Percentiles rank a stretch among this genome's conserved stretches.
Conservation (phyloP, 306 rosid species). For the Cucumis cinereus region DNA sequence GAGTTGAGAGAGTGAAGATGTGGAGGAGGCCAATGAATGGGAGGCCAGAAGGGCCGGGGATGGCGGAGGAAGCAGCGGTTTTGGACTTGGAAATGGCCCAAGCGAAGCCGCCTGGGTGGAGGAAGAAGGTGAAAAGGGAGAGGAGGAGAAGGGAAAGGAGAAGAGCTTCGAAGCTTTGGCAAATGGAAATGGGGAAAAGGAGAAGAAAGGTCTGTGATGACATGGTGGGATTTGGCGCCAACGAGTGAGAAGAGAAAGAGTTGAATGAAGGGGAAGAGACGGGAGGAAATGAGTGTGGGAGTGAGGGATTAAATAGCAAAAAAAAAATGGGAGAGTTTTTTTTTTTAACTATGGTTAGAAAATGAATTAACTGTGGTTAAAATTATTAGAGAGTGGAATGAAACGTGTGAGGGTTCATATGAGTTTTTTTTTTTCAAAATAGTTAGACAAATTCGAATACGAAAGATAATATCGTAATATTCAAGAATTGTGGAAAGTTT, state of each 20-base stretch:
- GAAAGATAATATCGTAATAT: too few species aligned
- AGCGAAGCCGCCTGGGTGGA: slow-evolving; percentile 20
- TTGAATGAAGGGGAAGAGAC: not conserved
- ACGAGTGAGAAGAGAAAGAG: not conserved
- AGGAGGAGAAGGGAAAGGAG: not conserved
- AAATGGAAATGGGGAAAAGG: not conserved
- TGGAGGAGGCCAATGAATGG: slow-evolving; percentile 7
- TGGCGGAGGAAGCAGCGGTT: not conserved
- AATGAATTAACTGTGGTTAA: not conserved
- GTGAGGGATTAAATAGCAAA: not conserved
- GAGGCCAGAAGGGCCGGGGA: slow-evolving; percentile 19
- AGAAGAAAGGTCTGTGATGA: not conserved
- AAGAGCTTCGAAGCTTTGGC: not conserved
- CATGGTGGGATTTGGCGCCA: not conserved
- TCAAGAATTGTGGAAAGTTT: too few species aligned
- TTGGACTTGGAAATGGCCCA: slow-evolving; percentile 23
- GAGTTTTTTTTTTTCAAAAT: too few species aligned
- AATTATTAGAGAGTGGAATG: not conserved
- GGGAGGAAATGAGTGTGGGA: not conserved
- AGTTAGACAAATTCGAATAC: too few species aligned
- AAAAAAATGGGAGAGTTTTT: not conserved
- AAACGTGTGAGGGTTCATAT: too few species aligned
- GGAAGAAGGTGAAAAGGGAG: slow-evolving; percentile 7
- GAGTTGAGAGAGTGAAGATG: not conserved
- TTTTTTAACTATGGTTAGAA: not conserved